Evolutionary conservation across 1,139 yeast genomes (phyloP).

Genomic region (Arxiozyma heterogenica): DNA sequence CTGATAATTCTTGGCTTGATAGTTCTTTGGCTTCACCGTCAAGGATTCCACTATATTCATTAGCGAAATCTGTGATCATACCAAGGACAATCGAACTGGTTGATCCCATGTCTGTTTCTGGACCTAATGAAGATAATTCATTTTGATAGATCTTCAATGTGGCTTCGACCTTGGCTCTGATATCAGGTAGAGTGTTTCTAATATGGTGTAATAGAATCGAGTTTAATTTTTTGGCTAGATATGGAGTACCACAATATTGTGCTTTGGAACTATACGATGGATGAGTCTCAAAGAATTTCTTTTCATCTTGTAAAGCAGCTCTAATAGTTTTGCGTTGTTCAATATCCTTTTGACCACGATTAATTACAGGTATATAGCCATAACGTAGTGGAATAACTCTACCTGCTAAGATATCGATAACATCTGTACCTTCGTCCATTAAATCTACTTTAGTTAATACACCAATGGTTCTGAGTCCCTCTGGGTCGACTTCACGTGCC

Average conservation of each 20-base stretch:
- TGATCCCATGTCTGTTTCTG: conserved; percentile 67
- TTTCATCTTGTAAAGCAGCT: conserved; percentile 79
- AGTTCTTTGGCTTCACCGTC: conserved; percentile 93
- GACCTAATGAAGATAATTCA: conserved; percentile 70
- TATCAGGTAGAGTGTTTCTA: conserved; percentile 88
- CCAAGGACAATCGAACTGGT: conserved; percentile 84
- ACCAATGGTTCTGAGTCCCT: conserved; percentile 93
- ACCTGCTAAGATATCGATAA: conserved; percentile 91
- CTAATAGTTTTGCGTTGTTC: conserved; percentile 79
- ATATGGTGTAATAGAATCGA: conserved; percentile 86
- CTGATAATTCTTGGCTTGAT: conserved; percentile 75
- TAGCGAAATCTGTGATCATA: conserved; percentile 86
- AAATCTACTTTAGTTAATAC: conserved; percentile 93
- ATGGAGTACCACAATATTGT: conserved; percentile 91
- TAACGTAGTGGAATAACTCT: conserved; percentile 90
- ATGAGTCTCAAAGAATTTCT: conserved; percentile 64
- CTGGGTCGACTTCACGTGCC: conserved; percentile 97
- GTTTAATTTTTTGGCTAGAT: conserved; percentile 85
- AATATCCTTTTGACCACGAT: conserved; percentile 95
- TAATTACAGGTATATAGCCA: conserved; percentile 95
- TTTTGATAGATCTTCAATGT: conserved; percentile 73
- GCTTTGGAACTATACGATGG: conserved; percentile 78
- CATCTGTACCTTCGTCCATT: conserved; percentile 99
- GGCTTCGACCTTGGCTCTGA: conserved; percentile 80
- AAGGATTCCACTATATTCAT: conserved; percentile 82